These are phyloP conservation scores for Porcisia hertigi DNA, from an alignment of 208 protist species.

Conservation along the genomic window DNA sequence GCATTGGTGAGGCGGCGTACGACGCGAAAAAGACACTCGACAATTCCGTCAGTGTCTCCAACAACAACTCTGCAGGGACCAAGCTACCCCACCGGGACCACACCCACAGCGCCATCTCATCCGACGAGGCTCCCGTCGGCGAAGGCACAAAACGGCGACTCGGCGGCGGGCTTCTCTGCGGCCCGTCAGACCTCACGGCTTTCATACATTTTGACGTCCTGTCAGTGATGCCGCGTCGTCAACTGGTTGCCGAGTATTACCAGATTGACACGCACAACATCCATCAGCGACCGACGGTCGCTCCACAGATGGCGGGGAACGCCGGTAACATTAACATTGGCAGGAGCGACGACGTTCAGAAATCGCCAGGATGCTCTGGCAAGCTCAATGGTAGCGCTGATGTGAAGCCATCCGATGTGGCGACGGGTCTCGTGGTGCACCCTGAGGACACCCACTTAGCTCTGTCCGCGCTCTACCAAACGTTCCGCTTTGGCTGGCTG, in stretches of 20 bases:
- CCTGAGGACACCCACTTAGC: constrained; percentile 27
- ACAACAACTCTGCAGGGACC: not conserved
- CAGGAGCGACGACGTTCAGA: not conserved
- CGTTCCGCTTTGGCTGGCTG: constrained; percentile 43
- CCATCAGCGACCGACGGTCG: constrained; percentile 15
- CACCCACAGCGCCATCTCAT: not conserved
- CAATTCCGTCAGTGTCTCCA: not conserved
- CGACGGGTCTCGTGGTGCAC: constrained; percentile 7
- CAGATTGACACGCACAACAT: constrained; percentile 39
- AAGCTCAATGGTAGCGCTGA: not conserved
- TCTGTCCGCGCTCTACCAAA: constrained; percentile 54
- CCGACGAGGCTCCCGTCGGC: not conserved
- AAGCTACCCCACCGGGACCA: not conserved
- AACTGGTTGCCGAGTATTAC: constrained; percentile 51
- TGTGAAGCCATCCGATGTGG: constrained; percentile 8
- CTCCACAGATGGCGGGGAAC: not conserved
- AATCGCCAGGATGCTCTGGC: not conserved
- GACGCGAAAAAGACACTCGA: constrained; percentile 12
- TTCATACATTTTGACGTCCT: constrained; percentile 46
- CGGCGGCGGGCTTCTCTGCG: constrained; percentile 4
- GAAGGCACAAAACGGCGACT: constrained; percentile 27
- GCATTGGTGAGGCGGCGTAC: not conserved
- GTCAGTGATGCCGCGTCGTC: constrained; percentile 51
- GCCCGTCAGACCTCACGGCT: constrained; percentile 27
- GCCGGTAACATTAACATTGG: not conserved